Percentiles rank a stretch among this genome's conserved stretches.
phyloP scores from a whole-genome alignment of 208 protist species.

The Crithidia mellificae region DNA sequence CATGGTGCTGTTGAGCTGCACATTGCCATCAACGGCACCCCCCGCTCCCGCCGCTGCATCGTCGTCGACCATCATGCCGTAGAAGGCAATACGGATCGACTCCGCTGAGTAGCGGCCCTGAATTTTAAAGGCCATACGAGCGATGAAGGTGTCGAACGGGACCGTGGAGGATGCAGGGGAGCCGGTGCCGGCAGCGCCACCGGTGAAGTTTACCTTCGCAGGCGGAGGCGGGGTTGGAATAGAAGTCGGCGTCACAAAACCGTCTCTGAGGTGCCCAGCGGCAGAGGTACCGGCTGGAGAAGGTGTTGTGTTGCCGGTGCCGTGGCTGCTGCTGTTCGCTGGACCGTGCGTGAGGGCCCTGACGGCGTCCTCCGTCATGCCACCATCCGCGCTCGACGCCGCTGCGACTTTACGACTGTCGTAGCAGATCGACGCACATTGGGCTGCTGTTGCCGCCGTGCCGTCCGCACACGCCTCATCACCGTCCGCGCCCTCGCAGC shows the following conservation, averaged over 20 bases:
- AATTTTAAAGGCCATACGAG: slow-evolving; percentile 74
- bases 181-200: not conserved
- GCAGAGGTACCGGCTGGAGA: not conserved
- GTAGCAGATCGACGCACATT: no score
- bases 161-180: slow-evolving; percentile 29
- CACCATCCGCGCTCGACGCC: no score
- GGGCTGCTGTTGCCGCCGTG: no score
- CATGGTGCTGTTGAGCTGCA: no score
- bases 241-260: not conserved
- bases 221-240: slow-evolving; percentile 4
- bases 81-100: slow-evolving; percentile 64
- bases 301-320: not conserved
- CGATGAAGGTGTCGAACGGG: slow-evolving; percentile 71
- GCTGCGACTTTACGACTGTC: no score
- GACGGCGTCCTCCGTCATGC: not conserved
- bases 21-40: not conserved
- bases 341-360: not conserved
- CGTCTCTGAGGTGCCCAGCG: not conserved
- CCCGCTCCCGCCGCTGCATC: slow-evolving; percentile 12
- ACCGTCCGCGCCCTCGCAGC: no score
- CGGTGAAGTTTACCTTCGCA: not conserved
- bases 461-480: no score
- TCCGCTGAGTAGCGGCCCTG: slow-evolving; percentile 72
- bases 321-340: not conserved
- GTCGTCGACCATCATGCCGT: slow-evolving; percentile 47